phyloP scores from a whole-genome alignment of 116 monocot genomes.

The Cymodocea nodosa region DNA sequence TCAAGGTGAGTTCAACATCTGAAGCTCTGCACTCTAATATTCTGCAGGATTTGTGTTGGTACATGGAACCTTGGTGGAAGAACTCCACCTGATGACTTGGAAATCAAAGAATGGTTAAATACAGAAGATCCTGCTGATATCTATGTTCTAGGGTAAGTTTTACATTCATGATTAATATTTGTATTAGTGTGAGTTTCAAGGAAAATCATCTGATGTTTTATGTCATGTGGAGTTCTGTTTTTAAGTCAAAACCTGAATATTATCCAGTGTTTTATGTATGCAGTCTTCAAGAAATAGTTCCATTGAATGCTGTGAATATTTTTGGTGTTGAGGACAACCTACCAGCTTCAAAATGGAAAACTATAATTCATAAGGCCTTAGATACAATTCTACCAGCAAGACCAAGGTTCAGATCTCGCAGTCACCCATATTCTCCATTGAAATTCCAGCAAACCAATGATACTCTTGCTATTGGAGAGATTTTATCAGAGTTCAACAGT shows the following conservation, averaged over 20 bases:
- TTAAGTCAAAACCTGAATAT: not conserved
- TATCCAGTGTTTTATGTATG: slow-evolving; percentile 1
- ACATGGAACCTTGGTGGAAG: slow-evolving; percentile 91
- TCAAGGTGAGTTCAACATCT: not conserved
- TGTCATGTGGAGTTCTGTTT: not conserved
- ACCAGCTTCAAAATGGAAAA: slow-evolving; percentile 70
- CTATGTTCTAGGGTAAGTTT: slow-evolving; percentile 66
- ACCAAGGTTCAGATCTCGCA: slow-evolving; percentile 53
- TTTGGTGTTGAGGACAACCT: slow-evolving; percentile 74
- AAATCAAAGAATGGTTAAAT: slow-evolving; percentile 71
- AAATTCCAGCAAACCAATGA: slow-evolving; percentile 62
- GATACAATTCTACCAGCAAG: slow-evolving; percentile 41
- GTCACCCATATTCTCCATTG: slow-evolving; percentile 81
- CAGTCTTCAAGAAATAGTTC: slow-evolving; percentile 94
- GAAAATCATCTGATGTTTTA: too few relatives aligned
- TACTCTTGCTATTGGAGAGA: slow-evolving; percentile 32
- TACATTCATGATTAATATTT: not conserved
- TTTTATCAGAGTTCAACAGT: slow-evolving; percentile 33
- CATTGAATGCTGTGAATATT: slow-evolving; percentile 84
- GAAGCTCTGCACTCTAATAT: not conserved
- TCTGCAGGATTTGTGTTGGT: slow-evolving; percentile 53
- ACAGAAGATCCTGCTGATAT: slow-evolving; percentile 73
- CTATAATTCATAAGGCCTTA: slow-evolving; percentile 59
- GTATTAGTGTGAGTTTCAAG: too few relatives aligned
- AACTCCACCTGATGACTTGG: slow-evolving; percentile 49